Conservation (phyloP, 2,329 filamentous ascomycete species). For the Diaporthe vexans region DNA sequence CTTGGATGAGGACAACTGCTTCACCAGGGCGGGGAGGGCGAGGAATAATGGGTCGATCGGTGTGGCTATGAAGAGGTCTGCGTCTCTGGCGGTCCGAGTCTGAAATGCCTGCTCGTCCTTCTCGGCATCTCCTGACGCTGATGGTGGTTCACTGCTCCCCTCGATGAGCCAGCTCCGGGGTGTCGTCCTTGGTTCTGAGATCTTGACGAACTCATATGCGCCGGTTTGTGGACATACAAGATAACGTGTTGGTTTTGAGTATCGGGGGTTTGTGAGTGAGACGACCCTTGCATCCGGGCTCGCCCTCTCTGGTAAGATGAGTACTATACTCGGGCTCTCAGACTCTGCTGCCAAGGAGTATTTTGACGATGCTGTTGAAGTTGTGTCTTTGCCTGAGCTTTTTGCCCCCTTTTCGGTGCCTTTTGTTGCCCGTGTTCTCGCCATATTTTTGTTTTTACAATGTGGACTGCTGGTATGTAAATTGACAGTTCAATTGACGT, state of each 20-base stretch:
- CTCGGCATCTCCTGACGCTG: slow-evolving; percentile 38
- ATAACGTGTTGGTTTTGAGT: slow-evolving; percentile 68
- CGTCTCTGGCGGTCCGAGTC: slow-evolving; percentile 70
- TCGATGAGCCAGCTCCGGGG: slow-evolving; percentile 76
- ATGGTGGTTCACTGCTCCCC: slow-evolving; percentile 22
- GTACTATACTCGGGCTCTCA: slow-evolving; percentile 65
- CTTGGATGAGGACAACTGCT: slow-evolving; percentile 61
- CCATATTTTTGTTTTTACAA: slow-evolving; percentile 54
- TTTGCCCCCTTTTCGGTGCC: slow-evolving; percentile 47
- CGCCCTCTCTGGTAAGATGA: slow-evolving; percentile 72
- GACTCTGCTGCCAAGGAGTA: slow-evolving; percentile 58
- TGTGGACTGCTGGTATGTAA: neutral
- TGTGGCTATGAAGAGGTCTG: slow-evolving; percentile 87
- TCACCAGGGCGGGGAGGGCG: slow-evolving; percentile 77
- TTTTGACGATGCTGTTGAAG: slow-evolving; percentile 52
- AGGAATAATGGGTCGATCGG: slow-evolving; percentile 88
- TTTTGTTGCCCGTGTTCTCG: slow-evolving; percentile 65
- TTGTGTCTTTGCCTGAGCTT: slow-evolving; percentile 47
- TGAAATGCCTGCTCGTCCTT: slow-evolving; percentile 44
- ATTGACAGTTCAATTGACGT: neutral
- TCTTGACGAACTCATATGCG: slow-evolving; percentile 75
- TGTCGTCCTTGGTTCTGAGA: slow-evolving; percentile 64
- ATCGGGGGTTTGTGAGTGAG: slow-evolving; percentile 72
- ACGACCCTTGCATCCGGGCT: slow-evolving; percentile 69
- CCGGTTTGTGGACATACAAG: slow-evolving; percentile 73